Evolutionary conservation across 1,139 yeast species (phyloP), one percentile per base, ranked within the genome.

Genomic region (Candida freyschussii): DNA sequence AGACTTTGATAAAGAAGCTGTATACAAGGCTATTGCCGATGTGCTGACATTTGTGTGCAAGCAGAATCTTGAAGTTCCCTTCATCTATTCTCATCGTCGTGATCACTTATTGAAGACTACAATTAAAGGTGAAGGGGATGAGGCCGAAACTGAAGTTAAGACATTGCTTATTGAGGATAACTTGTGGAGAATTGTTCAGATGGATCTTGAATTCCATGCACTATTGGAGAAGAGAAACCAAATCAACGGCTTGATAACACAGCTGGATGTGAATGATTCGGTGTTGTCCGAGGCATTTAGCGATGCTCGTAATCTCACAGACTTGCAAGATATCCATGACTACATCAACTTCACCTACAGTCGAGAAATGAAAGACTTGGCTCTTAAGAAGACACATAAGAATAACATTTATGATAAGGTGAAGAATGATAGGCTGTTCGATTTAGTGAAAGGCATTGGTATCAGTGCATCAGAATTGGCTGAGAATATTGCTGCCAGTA

Each of bases 51-150:
- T 87, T 51, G 65, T 91, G 22, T 70, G 87, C 10, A 78, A 75
- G 46, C 95, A 87, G 33, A 69, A 80, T 34, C 70, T 81, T 43
- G 99, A 91, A 55, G 95, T 91, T 4, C 97, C 98, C n/a, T 85
- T 87, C 53, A 87, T 91, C 40, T 89, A 95, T 85, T 81, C 89
- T 22, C 95, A 87, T 53, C 83, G 97, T 56, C 82, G 94, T 57
- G 97, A 91, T 58, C 87, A 83, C 55, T 67, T 86, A 23, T 65
- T 82, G 33, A 66, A 67, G 46, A 72, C 84, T n/a, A 43, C 35
- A 12, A 62, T 57, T 30, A 55, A 58, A 1, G 68, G 67, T 15
- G 80, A 74, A 48, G 79, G 75, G 34, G 67, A 66, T 19, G 65
- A 62, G 30, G 72, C 73, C 7, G 75, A 72, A 29, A 73, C 72